Conservation (phyloP, 768 basidiomycete genomes). For the Phlebiopsis flavidoalba region DNA sequence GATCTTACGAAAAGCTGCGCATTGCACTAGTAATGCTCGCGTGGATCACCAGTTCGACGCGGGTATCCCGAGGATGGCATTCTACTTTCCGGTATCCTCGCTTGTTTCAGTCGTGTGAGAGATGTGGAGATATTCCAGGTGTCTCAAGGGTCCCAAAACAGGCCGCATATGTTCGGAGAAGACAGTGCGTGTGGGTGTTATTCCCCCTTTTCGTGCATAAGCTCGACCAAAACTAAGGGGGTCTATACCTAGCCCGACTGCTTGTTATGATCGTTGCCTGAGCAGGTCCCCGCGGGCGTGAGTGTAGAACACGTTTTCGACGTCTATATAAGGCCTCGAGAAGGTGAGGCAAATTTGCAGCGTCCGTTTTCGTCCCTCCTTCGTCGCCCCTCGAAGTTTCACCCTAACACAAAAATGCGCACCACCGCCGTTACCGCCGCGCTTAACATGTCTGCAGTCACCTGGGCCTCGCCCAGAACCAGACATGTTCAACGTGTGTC, state of each 20-base stretch:
- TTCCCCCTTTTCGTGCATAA: not conserved
- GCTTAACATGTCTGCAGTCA: slow-evolving; percentile 15
- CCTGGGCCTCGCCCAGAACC: slow-evolving; percentile 16
- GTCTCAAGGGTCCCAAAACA: not conserved
- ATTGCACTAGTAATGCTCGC: not conserved
- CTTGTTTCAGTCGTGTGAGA: slow-evolving; percentile 5
- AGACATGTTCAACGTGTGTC: not conserved
- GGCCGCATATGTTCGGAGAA: not conserved
- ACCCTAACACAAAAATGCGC: not conserved
- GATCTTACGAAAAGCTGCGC: not conserved
- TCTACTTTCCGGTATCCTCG: not conserved
- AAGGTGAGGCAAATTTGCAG: not conserved
- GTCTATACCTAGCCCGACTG: not conserved
- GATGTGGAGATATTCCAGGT: not conserved
- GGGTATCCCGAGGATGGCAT: not conserved
- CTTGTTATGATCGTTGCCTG: not conserved
- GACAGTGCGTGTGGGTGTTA: not conserved
- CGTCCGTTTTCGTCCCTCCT: not conserved
- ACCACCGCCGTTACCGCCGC: not conserved
- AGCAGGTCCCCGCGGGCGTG: not conserved
- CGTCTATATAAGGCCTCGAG: not conserved
- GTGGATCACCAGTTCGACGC: not conserved
- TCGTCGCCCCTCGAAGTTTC: not conserved
- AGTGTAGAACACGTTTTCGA: not conserved
- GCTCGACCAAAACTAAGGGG: not conserved